Conservation (phyloP, 257 asterid genomes). For the Capsicum pubescens region DNA sequence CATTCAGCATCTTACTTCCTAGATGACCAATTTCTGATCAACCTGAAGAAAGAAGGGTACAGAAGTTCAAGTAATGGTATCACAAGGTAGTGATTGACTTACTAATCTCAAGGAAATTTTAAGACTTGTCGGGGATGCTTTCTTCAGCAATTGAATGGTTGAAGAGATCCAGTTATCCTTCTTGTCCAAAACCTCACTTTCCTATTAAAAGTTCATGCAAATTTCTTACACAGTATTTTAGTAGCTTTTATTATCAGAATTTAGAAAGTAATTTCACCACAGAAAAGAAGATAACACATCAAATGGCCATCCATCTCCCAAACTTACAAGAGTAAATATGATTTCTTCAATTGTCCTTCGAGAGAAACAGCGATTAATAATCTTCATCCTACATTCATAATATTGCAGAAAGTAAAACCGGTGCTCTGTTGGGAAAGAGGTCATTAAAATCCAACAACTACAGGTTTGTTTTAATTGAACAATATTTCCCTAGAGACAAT, state of each 20-base stretch:
- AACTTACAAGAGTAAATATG: slow-evolving; percentile 68
- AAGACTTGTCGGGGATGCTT: slow-evolving; percentile 91
- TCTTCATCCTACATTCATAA: slow-evolving; percentile 56
- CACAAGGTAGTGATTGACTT: slow-evolving; percentile 8
- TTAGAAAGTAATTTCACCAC: background rate
- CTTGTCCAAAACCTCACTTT: slow-evolving; percentile 48
- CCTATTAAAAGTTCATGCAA: slow-evolving; percentile 48
- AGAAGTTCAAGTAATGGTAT: background rate
- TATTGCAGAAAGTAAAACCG: slow-evolving; percentile 1
- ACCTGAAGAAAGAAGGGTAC: background rate
- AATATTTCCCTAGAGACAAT: background rate
- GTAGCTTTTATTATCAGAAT: background rate
- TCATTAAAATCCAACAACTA: background rate
- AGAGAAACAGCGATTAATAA: slow-evolving; percentile 72
- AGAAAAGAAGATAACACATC: background rate
- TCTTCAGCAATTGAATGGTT: slow-evolving; percentile 66
- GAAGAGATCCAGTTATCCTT: slow-evolving; percentile 76
- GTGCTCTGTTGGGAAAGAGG: background rate
- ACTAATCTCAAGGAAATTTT: slow-evolving; percentile 90
- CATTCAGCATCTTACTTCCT: background rate
- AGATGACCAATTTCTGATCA: background rate
- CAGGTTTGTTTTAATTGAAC: background rate
- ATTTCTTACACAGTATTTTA: slow-evolving; percentile 1
- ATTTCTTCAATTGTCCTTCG: slow-evolving; percentile 77
- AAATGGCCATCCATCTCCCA: background rate